phyloP scores from a whole-genome alignment of 768 basidiomycete species.

The Phallus indusiatus region DNA sequence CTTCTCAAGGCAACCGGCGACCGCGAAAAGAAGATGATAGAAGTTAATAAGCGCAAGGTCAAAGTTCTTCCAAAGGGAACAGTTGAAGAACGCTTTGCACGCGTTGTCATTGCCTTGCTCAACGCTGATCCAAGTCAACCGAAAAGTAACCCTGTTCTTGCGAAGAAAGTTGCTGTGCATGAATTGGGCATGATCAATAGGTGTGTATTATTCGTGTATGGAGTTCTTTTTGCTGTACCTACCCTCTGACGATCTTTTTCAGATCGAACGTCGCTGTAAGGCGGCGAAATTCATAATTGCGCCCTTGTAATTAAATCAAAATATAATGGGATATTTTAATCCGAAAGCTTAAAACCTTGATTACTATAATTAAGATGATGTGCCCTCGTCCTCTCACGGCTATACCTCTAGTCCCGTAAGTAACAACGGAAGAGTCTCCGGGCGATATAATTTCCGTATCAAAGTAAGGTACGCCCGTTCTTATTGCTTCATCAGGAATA shows the following conservation, averaged over 20 bases:
- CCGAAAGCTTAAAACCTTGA: no score
- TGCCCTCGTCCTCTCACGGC: no score
- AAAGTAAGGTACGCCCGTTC: no score
- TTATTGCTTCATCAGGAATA: no score
- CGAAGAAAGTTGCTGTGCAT: constrained; percentile 55
- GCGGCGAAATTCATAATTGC: background rate
- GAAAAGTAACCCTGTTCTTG: constrained; percentile 44
- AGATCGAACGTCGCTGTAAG: background rate
- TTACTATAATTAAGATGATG: no score
- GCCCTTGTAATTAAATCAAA: no score
- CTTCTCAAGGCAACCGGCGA: constrained; percentile 47
- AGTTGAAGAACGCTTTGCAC: constrained; percentile 62
- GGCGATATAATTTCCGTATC: no score
- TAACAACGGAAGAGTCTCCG: no score
- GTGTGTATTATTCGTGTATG: constrained; percentile 30
- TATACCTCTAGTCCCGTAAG: no score
- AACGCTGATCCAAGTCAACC: constrained; percentile 39
- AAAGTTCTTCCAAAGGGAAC: constrained; percentile 26
- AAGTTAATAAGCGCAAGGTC: background rate
- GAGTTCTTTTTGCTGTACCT: background rate
- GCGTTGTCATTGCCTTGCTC: constrained; percentile 62
- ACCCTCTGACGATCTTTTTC: background rate
- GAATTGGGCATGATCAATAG: constrained; percentile 67
- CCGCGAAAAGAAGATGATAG: constrained; percentile 23
- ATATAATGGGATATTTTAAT: no score